Conservation (phyloP, 345 rosid species). For the Gossypium bickii region DNA sequence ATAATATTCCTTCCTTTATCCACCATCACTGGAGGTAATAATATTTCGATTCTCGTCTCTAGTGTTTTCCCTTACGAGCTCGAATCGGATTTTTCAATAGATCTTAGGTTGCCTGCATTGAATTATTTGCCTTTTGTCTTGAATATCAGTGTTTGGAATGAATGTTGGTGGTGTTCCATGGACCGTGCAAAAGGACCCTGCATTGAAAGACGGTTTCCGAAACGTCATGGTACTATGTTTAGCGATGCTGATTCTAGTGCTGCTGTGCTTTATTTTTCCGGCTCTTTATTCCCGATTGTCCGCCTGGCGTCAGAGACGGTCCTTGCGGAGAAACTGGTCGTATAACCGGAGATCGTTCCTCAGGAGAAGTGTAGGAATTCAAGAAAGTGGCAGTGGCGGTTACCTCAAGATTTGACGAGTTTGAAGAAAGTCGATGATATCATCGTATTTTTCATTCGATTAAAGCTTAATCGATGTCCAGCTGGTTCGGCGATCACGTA, state of each 20-base stretch:
- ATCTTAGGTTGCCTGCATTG: not conserved
- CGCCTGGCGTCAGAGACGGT: constrained; percentile 53
- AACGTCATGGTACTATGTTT: constrained; percentile 79
- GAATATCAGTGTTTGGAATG: constrained; percentile 83
- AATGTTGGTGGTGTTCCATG: constrained; percentile 99
- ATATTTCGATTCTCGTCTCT: not conserved
- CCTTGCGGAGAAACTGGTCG: constrained; percentile 63
- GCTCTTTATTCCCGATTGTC: constrained; percentile 41
- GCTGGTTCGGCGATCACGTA: not conserved
- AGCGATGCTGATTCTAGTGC: constrained; percentile 48
- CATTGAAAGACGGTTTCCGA: constrained; percentile 63
- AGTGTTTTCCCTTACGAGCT: not conserved
- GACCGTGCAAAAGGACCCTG: constrained; percentile 73
- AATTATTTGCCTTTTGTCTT: not conserved
- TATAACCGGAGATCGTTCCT: constrained; percentile 65
- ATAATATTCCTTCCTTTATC: constrained; percentile 90
- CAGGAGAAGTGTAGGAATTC: constrained; percentile 37
- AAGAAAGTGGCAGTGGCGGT: constrained; percentile 68
- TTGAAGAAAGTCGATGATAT: not conserved
- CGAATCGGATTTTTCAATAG: not conserved
- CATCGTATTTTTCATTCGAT: not conserved
- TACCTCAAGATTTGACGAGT: constrained; percentile 59
- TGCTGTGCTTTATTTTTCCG: constrained; percentile 72
- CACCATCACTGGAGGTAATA: constrained; percentile 85
- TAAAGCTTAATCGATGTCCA: not conserved